Conservation (phyloP, 2,329 filamentous ascomycete species). For the Saccharata proteae region DNA sequence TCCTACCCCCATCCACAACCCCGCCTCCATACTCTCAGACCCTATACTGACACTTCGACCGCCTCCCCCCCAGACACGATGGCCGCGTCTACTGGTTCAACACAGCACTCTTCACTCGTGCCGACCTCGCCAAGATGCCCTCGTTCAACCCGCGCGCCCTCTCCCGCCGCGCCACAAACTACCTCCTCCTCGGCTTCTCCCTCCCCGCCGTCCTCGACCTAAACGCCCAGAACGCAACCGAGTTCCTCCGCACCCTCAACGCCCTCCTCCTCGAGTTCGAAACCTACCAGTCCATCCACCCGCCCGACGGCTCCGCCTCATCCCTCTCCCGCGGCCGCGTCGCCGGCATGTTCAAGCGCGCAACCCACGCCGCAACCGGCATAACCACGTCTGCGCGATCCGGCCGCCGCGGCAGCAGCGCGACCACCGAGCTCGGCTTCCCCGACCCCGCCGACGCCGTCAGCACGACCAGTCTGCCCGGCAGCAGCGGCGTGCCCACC, state of each 20-base stretch:
- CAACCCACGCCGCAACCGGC: constrained; percentile 21
- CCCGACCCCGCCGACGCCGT: constrained; percentile 21
- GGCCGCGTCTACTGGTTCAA: constrained; percentile 97
- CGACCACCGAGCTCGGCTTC: constrained; percentile 46
- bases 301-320: constrained; percentile 58
- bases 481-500: not conserved
- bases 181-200: constrained; percentile 82
- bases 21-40: constrained; percentile 1
- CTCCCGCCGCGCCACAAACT: constrained; percentile 82
- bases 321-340: constrained; percentile 68
- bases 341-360: constrained; percentile 39
- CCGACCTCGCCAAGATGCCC: constrained; percentile 68
- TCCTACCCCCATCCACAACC: constrained; percentile 1
- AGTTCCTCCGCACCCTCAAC: constrained; percentile 80
- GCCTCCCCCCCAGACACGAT: constrained; percentile 57
- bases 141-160: constrained; percentile 79
- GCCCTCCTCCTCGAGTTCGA: constrained; percentile 85
- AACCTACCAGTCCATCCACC: constrained; percentile 77
- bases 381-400: constrained; percentile 24
- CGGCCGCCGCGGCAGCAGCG: constrained; percentile 43
- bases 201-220: constrained; percentile 83
- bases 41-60: constrained; percentile 10
- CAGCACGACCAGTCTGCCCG: constrained; percentile 8
- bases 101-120: constrained; percentile 79
- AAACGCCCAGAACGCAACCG: constrained; percentile 63